These are phyloP conservation scores for Nowakowskiella sp. DNA, from an alignment of 192 early-diverging fungal genomes.

Conservation along the genomic window DNA sequence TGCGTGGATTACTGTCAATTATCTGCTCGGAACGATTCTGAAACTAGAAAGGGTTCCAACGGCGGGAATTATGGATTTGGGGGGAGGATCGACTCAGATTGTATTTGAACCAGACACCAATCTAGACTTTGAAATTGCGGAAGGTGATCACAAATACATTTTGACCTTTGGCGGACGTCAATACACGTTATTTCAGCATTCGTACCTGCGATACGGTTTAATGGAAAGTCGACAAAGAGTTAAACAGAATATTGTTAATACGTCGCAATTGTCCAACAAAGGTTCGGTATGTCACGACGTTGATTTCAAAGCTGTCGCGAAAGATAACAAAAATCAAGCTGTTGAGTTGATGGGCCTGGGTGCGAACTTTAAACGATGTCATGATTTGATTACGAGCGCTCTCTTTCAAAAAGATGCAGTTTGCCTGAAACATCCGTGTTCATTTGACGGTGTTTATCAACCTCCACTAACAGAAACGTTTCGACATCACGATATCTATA, in stretches of 20 bases:
- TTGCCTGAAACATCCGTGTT: slow-evolving; percentile 60
- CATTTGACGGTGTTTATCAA: slow-evolving; percentile 89
- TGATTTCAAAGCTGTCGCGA: slow-evolving; percentile 1
- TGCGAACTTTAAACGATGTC: slow-evolving; percentile 45
- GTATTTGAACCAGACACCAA: slow-evolving; percentile 83
- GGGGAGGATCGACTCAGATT: slow-evolving; percentile 95
- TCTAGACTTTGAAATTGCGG: slow-evolving; percentile 28
- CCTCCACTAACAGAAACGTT: slow-evolving; percentile 67
- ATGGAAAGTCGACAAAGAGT: slow-evolving; percentile 75
- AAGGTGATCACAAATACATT: slow-evolving; percentile 67
- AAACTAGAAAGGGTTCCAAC: slow-evolving; percentile 43
- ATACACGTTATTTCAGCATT: slow-evolving; percentile 90
- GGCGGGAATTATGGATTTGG: slow-evolving; percentile 90
- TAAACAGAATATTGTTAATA: slow-evolving; percentile 33
- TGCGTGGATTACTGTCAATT: slow-evolving; percentile 98
- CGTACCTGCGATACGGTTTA: slow-evolving; percentile 88
- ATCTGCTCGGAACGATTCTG: slow-evolving; percentile 64
- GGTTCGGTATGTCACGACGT: slow-evolving; percentile 3
- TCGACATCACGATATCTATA: slow-evolving; percentile 69
- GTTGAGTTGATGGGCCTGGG: slow-evolving; percentile 48
- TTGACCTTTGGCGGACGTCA: slow-evolving; percentile 61
- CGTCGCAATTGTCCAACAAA: background rate
- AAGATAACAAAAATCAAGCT: background rate
- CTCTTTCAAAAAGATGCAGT: slow-evolving; percentile 70
- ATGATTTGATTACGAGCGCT: slow-evolving; percentile 41